Conservation (phyloP, 305 asterid genomes). For the Coffea humblotiana region DNA sequence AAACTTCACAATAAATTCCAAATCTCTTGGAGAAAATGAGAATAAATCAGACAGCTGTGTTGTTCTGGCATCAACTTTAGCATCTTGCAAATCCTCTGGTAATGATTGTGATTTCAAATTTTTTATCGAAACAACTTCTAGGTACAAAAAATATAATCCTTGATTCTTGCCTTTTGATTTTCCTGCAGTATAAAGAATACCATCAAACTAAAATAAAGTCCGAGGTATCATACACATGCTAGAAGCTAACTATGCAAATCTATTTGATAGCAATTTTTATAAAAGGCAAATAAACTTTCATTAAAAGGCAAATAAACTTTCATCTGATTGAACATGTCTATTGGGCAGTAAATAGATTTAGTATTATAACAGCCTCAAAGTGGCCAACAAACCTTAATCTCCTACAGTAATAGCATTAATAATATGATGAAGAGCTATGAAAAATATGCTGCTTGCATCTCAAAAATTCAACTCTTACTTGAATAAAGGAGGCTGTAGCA, state of each 20-base stretch:
- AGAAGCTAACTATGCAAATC: not conserved
- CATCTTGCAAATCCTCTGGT: conserved; percentile 52
- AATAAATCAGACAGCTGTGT: conserved; percentile 64
- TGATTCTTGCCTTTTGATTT: conserved; percentile 83
- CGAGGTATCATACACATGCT: not conserved
- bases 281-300: not conserved
- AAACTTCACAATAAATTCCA: conserved; percentile 85
- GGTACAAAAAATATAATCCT: conserved; percentile 77
- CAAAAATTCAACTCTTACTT: not conserved
- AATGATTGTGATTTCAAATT: conserved; percentile 78
- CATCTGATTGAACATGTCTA: not conserved
- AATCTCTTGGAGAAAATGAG: conserved; percentile 83
- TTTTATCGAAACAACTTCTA: conserved; percentile 74
- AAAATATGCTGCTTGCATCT: conserved; percentile 1
- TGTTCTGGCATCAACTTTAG: conserved; percentile 43
- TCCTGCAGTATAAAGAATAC: conserved; percentile 44
- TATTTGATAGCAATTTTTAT: not conserved
- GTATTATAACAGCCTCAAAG: not conserved
- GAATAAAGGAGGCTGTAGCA: not conserved
- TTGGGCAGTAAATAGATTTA: not conserved
- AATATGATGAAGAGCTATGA: no score
- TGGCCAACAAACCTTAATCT: not conserved
- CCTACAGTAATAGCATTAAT: not conserved
- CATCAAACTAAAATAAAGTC: not conserved
- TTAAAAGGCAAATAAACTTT: not conserved